These are phyloP conservation scores for Gossypium aridum DNA, from an alignment of 441 rosid genomes.

Conservation along the genomic window DNA sequence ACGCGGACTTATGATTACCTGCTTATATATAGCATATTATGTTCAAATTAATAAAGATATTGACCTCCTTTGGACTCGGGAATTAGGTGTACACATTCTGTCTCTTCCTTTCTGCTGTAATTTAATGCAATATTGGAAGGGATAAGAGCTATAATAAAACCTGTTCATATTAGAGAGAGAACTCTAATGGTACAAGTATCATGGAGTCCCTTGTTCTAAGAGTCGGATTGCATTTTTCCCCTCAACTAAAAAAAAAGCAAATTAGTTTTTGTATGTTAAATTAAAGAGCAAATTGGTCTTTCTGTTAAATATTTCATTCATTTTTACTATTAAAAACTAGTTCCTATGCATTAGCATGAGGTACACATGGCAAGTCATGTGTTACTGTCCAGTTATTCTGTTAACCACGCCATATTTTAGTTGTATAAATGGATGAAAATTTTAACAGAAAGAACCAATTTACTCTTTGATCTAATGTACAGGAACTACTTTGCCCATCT, in stretches of 20 bases:
- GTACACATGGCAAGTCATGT: no score
- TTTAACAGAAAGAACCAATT: not conserved
- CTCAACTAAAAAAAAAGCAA: not conserved
- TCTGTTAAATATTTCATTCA: not conserved
- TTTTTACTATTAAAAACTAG: not conserved
- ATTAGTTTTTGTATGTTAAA: not conserved
- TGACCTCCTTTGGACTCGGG: not conserved
- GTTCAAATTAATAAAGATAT: not conserved
- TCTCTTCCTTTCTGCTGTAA: not conserved
- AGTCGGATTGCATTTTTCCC: not conserved
- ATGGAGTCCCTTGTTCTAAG: not conserved
- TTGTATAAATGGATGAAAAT: not conserved
- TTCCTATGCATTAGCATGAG: not conserved
- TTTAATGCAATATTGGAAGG: not conserved
- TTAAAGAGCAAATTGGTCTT: not conserved
- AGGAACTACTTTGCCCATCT: not conserved
- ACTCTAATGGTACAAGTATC: not conserved
- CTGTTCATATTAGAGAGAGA: not conserved
- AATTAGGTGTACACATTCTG: not conserved
- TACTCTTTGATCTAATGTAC: not conserved
- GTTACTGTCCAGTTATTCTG: no score
- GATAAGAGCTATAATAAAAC: not conserved
- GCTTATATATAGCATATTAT: not conserved
- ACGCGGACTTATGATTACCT: not conserved
- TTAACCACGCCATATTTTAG: no score